Conservation (phyloP, 495 filamentous ascomycete species). For the Annulohypoxylon nitens region DNA sequence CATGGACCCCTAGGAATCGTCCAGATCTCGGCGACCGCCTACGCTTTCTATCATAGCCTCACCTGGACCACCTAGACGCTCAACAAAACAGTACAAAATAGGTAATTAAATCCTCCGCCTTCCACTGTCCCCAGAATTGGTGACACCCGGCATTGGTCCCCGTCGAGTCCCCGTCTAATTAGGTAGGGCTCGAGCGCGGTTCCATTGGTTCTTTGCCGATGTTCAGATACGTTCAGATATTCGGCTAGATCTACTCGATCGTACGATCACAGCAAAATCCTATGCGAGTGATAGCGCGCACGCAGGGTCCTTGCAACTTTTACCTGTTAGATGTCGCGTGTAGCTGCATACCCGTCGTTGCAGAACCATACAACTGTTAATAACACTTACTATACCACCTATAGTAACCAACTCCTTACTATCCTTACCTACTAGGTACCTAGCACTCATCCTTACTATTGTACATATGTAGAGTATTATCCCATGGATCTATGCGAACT, state of each 20-base stretch:
- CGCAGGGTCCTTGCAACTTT: slow-evolving; percentile 34
- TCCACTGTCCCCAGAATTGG: slow-evolving; percentile 13
- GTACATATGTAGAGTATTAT: slow-evolving; percentile 6
- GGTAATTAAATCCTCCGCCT: slow-evolving; percentile 24
- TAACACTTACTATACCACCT: slow-evolving; percentile 26
- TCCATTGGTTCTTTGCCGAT: slow-evolving; percentile 30
- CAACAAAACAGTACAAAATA: slow-evolving; percentile 24
- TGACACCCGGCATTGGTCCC: slow-evolving; percentile 29
- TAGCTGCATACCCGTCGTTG: slow-evolving; percentile 37
- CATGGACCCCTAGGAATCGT: slow-evolving; percentile 15
- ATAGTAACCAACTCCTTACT: slow-evolving; percentile 19
- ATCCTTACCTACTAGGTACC: background rate
- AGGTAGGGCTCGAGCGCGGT: slow-evolving; percentile 33
- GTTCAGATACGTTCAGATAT: slow-evolving; percentile 36
- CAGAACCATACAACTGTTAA: slow-evolving; percentile 24
- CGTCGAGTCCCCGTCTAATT: slow-evolving; percentile 28
- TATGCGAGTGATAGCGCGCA: slow-evolving; percentile 37
- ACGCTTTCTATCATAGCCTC: slow-evolving; percentile 14
- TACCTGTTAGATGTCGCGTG: slow-evolving; percentile 11
- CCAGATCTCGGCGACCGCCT: background rate
- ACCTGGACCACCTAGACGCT: background rate
- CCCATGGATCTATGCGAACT: slow-evolving; percentile 11
- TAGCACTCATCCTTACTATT: background rate
- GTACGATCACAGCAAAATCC: slow-evolving; percentile 38
- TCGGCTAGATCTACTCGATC: slow-evolving; percentile 46